Base-by-base conservation (phyloP, 1,284 basidiomycete species). In the Moesziomyces sp. region DNA sequence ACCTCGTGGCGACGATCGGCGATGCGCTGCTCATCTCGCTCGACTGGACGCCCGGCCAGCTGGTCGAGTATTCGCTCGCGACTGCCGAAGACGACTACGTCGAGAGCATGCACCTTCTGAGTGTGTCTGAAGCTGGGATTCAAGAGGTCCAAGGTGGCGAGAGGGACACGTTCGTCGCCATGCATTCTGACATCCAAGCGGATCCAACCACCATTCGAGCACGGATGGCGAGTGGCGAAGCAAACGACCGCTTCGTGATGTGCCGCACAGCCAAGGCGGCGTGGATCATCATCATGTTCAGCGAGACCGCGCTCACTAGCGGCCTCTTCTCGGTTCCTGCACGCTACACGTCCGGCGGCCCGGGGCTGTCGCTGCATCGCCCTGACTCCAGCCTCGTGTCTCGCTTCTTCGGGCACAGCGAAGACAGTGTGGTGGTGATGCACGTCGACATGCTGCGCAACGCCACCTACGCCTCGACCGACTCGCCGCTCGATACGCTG, bases 1-100 rank as follows among this genome's bases (percentile, higher is more conserved):
- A 88, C 42, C 61, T 44, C n/a, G 88, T 66, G 19, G 51, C 58
- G 1, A 66, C 62, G 30, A 46, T 66, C 16, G 67, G 40, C 24
- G 52, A 64, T 21, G 21, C 38, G 4, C 48, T 69, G 13, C 30
- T 60, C 30, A 59, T 74, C 42, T 42, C 57, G 16, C 23, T 65
- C 13, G 61, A 74, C 26, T 63, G 59, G 10, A 40, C 9, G 18
- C 54, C 48, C 0, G 40, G 56, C 9, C 65, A 74, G 52, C 24
- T 55, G 18, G 26, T 61, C 51, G 65, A 74, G 35, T 69, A 54
- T 13, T 56, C 61, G 34, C 35, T 74, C 14, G 23, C 7, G 7
- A 7, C 56, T 5, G 44, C 52, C 28, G 42, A 50, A 10, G 19
- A 48, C 6, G 28, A 52, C 19, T 18, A 24, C 8, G 52, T 69